phyloP scores from a whole-genome alignment of 208 protist species.

The Trypanosoma melophagium region DNA sequence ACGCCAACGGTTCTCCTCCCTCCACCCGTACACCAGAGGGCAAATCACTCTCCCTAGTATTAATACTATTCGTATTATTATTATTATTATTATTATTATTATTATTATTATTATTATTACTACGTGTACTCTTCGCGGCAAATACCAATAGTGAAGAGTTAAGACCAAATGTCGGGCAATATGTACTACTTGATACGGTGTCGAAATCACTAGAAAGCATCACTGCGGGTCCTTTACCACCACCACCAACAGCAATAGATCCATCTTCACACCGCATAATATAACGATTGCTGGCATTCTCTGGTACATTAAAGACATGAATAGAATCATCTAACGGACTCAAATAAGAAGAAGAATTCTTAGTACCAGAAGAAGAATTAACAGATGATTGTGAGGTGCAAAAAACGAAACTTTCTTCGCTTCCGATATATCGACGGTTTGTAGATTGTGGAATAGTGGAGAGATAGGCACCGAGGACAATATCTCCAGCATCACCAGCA shows the following conservation, averaged over 20 bases:
- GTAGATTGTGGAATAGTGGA: constrained; percentile 15
- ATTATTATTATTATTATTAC: too few species aligned
- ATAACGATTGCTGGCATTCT: constrained; percentile 17
- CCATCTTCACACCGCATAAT: constrained; percentile 17
- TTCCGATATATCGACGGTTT: constrained; percentile 10
- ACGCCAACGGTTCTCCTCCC: constrained; percentile 7
- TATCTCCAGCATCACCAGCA: constrained; percentile 3
- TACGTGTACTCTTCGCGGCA: not conserved
- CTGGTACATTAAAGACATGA: constrained; percentile 4
- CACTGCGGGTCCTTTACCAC: constrained; percentile 23
- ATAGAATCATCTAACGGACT: not conserved
- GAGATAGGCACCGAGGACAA: constrained; percentile 13
- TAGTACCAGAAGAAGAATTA: not conserved
- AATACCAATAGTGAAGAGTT: constrained; percentile 12
- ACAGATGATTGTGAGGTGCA: not conserved
- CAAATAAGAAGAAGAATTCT: not conserved
- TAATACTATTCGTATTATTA: too few species aligned
- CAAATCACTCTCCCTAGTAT: not conserved
- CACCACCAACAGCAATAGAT: constrained; percentile 19
- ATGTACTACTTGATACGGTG: constrained; percentile 17
- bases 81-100: too few species aligned
- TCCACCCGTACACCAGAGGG: constrained; percentile 5
- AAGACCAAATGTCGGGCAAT: constrained; percentile 23
- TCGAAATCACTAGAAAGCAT: constrained; percentile 10
- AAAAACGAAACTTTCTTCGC: constrained; percentile 24